phyloP scores from a whole-genome alignment of 257 asterid species.

The Anisodus acutangulus region DNA sequence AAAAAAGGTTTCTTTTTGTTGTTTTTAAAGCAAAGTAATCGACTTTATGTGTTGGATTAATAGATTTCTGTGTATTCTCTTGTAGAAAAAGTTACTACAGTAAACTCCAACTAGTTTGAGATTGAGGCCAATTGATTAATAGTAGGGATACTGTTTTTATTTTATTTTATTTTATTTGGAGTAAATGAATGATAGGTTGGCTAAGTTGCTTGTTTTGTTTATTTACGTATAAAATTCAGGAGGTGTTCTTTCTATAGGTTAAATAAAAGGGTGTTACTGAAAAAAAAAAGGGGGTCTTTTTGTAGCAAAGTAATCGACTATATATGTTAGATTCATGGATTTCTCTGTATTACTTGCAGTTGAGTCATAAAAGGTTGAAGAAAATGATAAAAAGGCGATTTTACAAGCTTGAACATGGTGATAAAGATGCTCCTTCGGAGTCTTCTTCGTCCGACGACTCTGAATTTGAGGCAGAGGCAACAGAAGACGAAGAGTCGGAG shows the following conservation, averaged over 20 bases:
- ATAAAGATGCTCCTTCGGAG: conserved; percentile 72
- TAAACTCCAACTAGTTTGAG: neutral
- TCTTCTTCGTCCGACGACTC: conserved; percentile 74
- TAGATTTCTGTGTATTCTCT: conserved; percentile 12
- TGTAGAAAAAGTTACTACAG: neutral
- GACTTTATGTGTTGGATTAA: neutral
- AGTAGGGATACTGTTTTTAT: neutral
- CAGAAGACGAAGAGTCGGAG: conserved; percentile 52
- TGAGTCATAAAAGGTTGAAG: conserved; percentile 31
- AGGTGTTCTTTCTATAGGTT: conserved; percentile 6
- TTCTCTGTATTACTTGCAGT: conserved; percentile 48
- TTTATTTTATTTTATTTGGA: neutral
- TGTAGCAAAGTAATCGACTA: neutral
- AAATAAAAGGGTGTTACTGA: neutral
- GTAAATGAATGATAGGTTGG: conserved; percentile 6
- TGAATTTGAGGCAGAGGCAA: conserved; percentile 61
- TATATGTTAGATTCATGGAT: neutral
- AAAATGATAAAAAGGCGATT: conserved; percentile 84
- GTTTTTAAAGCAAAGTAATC: neutral
- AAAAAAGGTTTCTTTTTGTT: neutral
- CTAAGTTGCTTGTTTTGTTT: neutral
- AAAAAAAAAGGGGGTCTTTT: neutral
- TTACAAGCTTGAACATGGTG: conserved; percentile 75
- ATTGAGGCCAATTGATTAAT: neutral
- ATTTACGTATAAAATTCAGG: neutral